Conservation (phyloP, 23 red algal species). For the Cyanidiococcus yangmingshanensis region DNA sequence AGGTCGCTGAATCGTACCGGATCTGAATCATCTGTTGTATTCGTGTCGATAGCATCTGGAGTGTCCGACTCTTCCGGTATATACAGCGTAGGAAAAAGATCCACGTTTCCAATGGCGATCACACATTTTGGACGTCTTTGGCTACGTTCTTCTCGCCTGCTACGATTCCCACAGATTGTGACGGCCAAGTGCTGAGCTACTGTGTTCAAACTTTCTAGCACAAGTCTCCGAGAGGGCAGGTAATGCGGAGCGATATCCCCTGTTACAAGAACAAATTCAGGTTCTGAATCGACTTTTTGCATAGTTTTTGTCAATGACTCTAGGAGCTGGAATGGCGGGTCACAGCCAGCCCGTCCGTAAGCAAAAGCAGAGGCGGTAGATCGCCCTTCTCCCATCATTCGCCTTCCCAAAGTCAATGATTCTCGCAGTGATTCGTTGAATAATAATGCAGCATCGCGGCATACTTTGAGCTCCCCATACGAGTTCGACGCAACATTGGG, state of each 20-base stretch:
- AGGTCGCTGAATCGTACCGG: conserved; percentile 1
- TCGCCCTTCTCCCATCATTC: neutral
- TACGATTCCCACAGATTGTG: neutral
- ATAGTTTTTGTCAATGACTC: conserved; percentile 1
- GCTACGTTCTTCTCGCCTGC: neutral
- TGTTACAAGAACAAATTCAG: neutral
- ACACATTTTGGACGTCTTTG: neutral
- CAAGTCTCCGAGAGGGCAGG: neutral
- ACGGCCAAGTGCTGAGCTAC: neutral
- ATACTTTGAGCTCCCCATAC: neutral
- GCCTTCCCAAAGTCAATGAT: no score
- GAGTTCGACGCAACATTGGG: neutral
- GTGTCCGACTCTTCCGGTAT: neutral
- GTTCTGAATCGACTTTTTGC: neutral
- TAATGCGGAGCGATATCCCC: neutral
- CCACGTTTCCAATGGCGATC: neutral
- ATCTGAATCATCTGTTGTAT: neutral
- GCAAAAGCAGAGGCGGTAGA: neutral
- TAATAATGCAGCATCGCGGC: neutral
- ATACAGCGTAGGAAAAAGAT: neutral
- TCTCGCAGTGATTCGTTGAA: neutral
- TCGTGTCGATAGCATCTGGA: neutral
- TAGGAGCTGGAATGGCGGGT: neutral
- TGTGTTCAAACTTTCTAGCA: neutral
- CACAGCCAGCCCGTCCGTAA: conserved; percentile 1